These are phyloP conservation scores for Austroboletus eburneus DNA, from an alignment of 768 basidiomycete species.

Conservation along the genomic window DNA sequence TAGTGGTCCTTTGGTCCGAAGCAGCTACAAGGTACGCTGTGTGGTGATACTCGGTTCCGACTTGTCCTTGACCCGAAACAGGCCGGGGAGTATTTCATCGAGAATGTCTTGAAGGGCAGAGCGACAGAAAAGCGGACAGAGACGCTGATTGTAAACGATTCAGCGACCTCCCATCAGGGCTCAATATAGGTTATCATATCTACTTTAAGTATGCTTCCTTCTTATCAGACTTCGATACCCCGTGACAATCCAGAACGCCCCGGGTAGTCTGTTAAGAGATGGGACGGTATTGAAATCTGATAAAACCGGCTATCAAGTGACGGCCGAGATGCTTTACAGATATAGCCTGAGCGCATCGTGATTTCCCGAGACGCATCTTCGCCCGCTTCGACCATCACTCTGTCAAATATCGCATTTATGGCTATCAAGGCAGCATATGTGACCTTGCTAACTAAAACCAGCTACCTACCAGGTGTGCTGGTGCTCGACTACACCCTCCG, in stretches of 20 bases:
- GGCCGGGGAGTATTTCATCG: constrained; percentile 97
- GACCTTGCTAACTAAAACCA: constrained; percentile 69
- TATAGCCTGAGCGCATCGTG: too few species aligned
- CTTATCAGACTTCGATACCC: constrained; percentile 4
- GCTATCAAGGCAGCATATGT: constrained; percentile 55
- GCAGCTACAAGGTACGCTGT: constrained; percentile 85
- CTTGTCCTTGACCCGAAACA: constrained; percentile 27
- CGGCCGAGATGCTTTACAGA: too few species aligned
- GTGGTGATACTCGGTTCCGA: neutral
- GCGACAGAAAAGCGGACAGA: constrained; percentile 39
- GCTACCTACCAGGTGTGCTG: constrained; percentile 55
- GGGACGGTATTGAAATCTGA: too few species aligned
- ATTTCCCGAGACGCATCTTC: too few species aligned
- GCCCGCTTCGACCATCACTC: neutral
- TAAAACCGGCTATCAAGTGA: too few species aligned
- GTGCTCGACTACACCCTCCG: constrained; percentile 51
- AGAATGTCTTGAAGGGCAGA: constrained; percentile 77
- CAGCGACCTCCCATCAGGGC: constrained; percentile 2
- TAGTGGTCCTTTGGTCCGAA: constrained; percentile 91
- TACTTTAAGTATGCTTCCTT: neutral
- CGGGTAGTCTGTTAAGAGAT: too few species aligned
- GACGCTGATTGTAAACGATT: constrained; percentile 27
- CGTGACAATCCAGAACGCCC: too few species aligned
- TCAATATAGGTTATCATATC: constrained; percentile 2
- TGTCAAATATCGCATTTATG: constrained; percentile 29